Conservation (phyloP, 805 yeast genomes). For the Priceomyces castillae region DNA sequence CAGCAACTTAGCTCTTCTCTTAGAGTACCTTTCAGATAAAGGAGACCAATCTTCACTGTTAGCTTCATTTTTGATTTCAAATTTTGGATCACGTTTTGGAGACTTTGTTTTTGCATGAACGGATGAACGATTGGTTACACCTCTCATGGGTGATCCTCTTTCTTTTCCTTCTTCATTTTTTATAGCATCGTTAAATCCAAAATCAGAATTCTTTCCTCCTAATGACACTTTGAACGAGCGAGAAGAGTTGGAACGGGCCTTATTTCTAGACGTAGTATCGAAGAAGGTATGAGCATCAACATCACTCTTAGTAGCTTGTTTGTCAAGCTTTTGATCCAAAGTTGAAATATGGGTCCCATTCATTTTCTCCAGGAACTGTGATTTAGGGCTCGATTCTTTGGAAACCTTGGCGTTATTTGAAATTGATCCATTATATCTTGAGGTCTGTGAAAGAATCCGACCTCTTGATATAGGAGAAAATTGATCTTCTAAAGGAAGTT, state of each 20-base stretch:
- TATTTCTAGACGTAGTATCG: not conserved
- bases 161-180: constrained; percentile 2
- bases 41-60: constrained; percentile 1
- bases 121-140: not conserved
- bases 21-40: constrained; percentile 2
- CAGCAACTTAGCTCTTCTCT: not conserved
- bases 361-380: not conserved
- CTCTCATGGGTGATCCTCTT: not conserved
- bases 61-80: not conserved
- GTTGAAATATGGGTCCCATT: not conserved
- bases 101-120: not conserved
- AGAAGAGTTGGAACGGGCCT: not conserved
- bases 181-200: not conserved
- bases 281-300: not conserved
- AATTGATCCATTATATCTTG: not conserved
- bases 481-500: not conserved
- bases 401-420: not conserved
- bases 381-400: not conserved
- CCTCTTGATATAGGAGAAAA: not conserved
- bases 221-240: not conserved
- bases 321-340: not conserved
- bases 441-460: not conserved
- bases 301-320: not conserved
- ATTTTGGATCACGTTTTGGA: not conserved
- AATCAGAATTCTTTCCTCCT: not conserved